Base-by-base conservation (phyloP, 75 land plant species). In the Pinus tabuliformis region DNA sequence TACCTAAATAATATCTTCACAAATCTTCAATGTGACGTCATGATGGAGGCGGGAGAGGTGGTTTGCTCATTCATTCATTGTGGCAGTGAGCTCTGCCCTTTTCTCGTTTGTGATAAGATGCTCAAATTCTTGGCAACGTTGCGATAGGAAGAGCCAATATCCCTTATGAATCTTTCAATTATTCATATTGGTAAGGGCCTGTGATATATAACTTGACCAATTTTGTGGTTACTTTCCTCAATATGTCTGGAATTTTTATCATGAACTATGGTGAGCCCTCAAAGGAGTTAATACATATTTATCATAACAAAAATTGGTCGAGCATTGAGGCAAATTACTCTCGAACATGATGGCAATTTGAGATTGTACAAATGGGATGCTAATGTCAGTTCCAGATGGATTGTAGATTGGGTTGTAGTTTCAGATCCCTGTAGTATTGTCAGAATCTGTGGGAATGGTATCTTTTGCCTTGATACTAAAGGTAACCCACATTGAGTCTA, bases 401-500 rank as follows among this genome's bases (percentile, higher is more conserved):
- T 78, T 21, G 71, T 84, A 11, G 84, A 86, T 14, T 89, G 91
- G 91, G 82, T 84, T 15, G 89, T 88, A 2, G 84, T 86, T 2
- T 86, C 86, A 4, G 83, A 80, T 22, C 91, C 88, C 7, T 89
- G 91, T 65, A 73, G 77, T 24, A 84, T 84, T 56, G n/a, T 83
- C n/a, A 86, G 88, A 14, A 75, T 80, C 14, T 89, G 91, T 68
- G 88, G 91, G 3, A 80, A 86, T 52, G 90, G 90, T 36, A 78
- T 85, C 6, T 88, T 87, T 30, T 81, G n/a, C 73, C 49, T 88
- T 57, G 75, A 82, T 18, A 82, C 72, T 79, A 78, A 82, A 82
- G 79, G 79, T 3, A 85, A 78, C 56, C 78, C 75, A 6, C 73
- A 81, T 6, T 85, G 87, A 26, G 39, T 76, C 24, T 80, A 79